These are phyloP conservation scores for Neckera pumila DNA, from an alignment of 225 moss, liverwort and hornwort species.

Conservation along the genomic window DNA sequence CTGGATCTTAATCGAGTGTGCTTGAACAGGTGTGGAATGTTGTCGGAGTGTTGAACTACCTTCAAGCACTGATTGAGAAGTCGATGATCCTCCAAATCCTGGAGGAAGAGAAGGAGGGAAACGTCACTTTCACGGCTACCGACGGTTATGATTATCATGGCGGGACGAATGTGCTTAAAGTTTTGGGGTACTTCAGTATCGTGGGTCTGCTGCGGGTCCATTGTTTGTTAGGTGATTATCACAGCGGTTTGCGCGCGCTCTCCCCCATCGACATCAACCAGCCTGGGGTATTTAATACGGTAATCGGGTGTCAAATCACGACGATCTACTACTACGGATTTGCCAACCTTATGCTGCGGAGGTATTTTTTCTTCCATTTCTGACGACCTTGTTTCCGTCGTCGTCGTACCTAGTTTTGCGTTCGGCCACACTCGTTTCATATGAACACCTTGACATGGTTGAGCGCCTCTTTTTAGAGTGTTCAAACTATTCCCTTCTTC, in stretches of 20 bases:
- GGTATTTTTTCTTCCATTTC: slow-evolving; percentile 21
- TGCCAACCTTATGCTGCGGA: slow-evolving; percentile 93
- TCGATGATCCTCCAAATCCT: slow-evolving; percentile 93
- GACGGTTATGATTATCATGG: slow-evolving; percentile 98
- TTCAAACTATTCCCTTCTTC: background rate
- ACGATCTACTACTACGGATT: slow-evolving; percentile 96
- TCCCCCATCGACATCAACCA: slow-evolving; percentile 80
- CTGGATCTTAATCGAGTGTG: background rate
- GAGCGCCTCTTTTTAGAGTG: background rate
- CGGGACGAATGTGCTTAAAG: slow-evolving; percentile 94
- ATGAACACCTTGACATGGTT: background rate
- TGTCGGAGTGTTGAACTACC: slow-evolving; percentile 86
- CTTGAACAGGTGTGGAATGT: slow-evolving; percentile 87
- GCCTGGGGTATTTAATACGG: slow-evolving; percentile 83
- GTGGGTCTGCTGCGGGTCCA: slow-evolving; percentile 92
- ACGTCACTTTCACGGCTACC: slow-evolving; percentile 86
- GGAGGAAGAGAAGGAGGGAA: slow-evolving; percentile 95
- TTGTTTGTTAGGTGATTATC: slow-evolving; percentile 91
- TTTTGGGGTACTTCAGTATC: slow-evolving; percentile 95
- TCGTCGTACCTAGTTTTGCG: background rate
- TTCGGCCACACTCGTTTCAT: background rate
- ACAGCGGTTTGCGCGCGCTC: slow-evolving; percentile 82
- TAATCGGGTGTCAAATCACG: slow-evolving; percentile 93
- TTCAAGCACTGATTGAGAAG: slow-evolving; percentile 95
- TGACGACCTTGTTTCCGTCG: background rate